Conservation (phyloP, 2,329 filamentous ascomycete genomes). For the Biscogniauxia marginata region DNA sequence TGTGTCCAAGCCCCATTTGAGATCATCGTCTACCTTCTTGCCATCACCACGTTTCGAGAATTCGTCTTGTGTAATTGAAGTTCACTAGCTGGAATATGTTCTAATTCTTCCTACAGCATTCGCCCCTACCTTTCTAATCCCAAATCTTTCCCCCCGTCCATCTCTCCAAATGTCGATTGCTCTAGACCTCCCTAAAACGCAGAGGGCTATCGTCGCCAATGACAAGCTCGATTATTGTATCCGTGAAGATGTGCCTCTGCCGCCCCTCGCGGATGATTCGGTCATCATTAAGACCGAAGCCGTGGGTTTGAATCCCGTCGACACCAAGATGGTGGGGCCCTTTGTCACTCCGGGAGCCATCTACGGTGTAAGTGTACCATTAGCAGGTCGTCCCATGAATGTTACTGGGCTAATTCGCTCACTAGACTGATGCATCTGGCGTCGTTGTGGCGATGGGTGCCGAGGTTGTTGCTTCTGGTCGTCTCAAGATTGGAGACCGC, state of each 20-base stretch:
- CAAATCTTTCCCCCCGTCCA: neutral
- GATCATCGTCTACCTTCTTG: neutral
- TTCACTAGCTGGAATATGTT: neutral
- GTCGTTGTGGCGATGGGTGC: conserved; percentile 15
- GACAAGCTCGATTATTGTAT: conserved; percentile 9
- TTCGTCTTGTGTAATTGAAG: neutral
- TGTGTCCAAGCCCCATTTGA: neutral
- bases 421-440: conserved; percentile 11
- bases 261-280: conserved; percentile 2
- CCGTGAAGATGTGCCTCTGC: conserved; percentile 1
- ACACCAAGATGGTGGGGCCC: conserved; percentile 6
- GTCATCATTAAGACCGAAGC: conserved; percentile 9
- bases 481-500: conserved; percentile 33
- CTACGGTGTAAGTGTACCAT: conserved; percentile 2
- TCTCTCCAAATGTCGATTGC: conserved; percentile 3
- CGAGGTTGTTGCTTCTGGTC: conserved; percentile 15
- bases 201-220: conserved; percentile 8
- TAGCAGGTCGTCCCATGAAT: neutral
- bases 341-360: conserved; percentile 1
- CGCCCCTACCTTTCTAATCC: neutral
- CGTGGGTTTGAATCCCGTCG: conserved; percentile 5
- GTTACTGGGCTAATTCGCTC: neutral
- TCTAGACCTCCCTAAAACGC: conserved; percentile 4
- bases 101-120: neutral
- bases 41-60: neutral